Evolutionary conservation across 2,329 filamentous ascomycete species (phyloP).

Genomic region (Davidsoniella eucalypti): DNA sequence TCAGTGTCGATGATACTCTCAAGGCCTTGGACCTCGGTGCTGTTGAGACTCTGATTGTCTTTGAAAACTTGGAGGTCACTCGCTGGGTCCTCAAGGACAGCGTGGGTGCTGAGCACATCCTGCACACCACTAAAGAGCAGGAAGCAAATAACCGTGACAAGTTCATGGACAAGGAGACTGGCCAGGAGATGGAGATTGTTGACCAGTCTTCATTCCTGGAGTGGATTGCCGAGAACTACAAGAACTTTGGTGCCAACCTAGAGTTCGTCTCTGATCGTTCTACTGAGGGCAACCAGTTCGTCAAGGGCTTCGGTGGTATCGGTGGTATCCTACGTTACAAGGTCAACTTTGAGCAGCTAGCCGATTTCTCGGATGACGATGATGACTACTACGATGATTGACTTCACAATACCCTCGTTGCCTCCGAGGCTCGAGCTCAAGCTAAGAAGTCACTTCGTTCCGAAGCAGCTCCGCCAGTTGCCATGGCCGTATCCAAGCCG

Average conservation of each 20-base stretch:
- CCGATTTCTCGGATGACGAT: slow-evolving; percentile 76
- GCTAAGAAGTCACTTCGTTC: slow-evolving; percentile 26
- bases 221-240: slow-evolving; percentile 98
- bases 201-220: slow-evolving; percentile 89
- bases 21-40: slow-evolving; percentile 94
- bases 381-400: slow-evolving; percentile 95
- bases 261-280: slow-evolving; percentile 97
- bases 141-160: slow-evolving; percentile 58
- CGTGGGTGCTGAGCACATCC: slow-evolving; percentile 50
- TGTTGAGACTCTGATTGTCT: slow-evolving; percentile 86
- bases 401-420: slow-evolving; percentile 75
- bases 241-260: slow-evolving; percentile 86
- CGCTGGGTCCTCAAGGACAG: slow-evolving; percentile 79
- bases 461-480: slow-evolving; percentile 24
- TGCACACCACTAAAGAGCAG: slow-evolving; percentile 71
- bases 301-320: slow-evolving; percentile 98
- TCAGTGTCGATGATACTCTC: slow-evolving; percentile 92
- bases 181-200: slow-evolving; percentile 91
- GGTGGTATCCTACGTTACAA: slow-evolving; percentile 96
- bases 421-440: slow-evolving; percentile 70
- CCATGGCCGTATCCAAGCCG: slow-evolving; percentile 24
- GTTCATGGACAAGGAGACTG: slow-evolving; percentile 92
- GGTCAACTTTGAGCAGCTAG: slow-evolving; percentile 98
- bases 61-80: slow-evolving; percentile 90
- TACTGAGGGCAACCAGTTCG: slow-evolving; percentile 97